These are phyloP conservation scores for Agroathelia rolfsii DNA, from an alignment of 1,284 basidiomycete genomes.

Conservation along the genomic window DNA sequence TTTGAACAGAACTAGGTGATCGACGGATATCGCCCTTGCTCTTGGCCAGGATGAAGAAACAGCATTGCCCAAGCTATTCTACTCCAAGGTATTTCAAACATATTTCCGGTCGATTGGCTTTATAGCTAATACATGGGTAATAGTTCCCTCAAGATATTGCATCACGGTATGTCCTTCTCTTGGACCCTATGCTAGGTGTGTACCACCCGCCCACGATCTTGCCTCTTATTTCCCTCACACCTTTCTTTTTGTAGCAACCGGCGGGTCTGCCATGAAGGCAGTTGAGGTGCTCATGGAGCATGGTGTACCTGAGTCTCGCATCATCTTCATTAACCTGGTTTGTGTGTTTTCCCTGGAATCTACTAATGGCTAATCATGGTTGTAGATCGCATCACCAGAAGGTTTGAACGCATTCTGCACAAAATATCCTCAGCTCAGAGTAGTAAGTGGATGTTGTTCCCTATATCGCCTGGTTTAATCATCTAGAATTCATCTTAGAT, in stretches of 20 bases:
- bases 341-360: constrained; percentile 19
- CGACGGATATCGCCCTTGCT: constrained; percentile 6
- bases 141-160: constrained; percentile 92
- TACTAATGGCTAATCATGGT: background rate
- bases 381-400: constrained; percentile 86
- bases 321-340: constrained; percentile 96
- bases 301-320: constrained; percentile 81
- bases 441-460: constrained; percentile 42
- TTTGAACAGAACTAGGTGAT: constrained; percentile 4
- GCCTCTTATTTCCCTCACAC: constrained; percentile 1
- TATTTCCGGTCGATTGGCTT: constrained; percentile 8
- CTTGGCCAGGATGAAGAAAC: constrained; percentile 80
- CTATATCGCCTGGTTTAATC: background rate
- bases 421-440: constrained; percentile 73
- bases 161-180: constrained; percentile 82
- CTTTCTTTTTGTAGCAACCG: constrained; percentile 58
- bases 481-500: constrained; percentile 36
- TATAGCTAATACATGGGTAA: background rate
- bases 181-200: constrained; percentile 96
- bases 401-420: constrained; percentile 78
- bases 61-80: constrained; percentile 81
- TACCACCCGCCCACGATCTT: constrained; percentile 4
- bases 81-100: constrained; percentile 52
- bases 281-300: constrained; percentile 89
- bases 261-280: constrained; percentile 96